These are phyloP conservation scores for Porpolomopsis calyptriformis DNA, from an alignment of 768 basidiomycete species.

Conservation along the genomic window DNA sequence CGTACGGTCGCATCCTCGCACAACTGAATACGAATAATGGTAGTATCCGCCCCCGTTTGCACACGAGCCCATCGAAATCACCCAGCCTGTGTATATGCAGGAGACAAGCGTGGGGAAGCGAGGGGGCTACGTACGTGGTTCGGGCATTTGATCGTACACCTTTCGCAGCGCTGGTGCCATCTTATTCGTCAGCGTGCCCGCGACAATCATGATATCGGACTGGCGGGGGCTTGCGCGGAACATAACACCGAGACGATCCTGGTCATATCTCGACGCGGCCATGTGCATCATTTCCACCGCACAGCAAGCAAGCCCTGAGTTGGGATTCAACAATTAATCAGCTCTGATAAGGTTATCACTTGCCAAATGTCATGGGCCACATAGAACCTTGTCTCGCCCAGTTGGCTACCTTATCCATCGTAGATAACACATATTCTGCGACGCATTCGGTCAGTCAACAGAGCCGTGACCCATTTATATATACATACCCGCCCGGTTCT, in stretches of 20 bases:
- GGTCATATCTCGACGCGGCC: conserved; percentile 98
- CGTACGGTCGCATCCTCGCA: conserved; percentile 93
- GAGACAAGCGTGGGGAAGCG: not conserved
- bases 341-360: conserved; percentile 8
- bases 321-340: conserved; percentile 5
- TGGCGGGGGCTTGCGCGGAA: conserved; percentile 99
- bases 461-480: too few species aligned
- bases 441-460: too few species aligned
- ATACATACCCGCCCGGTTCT: too few species aligned
- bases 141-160: conserved; percentile 98
- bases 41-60: conserved; percentile 97
- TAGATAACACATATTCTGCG: conserved; percentile 90
- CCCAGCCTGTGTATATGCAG: conserved; percentile 61
- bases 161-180: conserved; percentile 98
- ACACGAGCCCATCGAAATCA: conserved; percentile 99
- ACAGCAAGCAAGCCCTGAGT: conserved; percentile 87
- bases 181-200: conserved; percentile 97
- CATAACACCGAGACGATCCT: conserved; percentile 92
- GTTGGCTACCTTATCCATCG: conserved; percentile 91
- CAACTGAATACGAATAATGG: conserved; percentile 98
- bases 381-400: conserved; percentile 97
- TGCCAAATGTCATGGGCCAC: conserved; percentile 98
- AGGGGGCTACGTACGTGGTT: conserved; percentile 83
- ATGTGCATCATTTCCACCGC: conserved; percentile 99
- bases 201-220: conserved; percentile 98